Evolutionary conservation across 352 stramenopile species (phyloP).

Genomic region (Plasmopara viticola): DNA sequence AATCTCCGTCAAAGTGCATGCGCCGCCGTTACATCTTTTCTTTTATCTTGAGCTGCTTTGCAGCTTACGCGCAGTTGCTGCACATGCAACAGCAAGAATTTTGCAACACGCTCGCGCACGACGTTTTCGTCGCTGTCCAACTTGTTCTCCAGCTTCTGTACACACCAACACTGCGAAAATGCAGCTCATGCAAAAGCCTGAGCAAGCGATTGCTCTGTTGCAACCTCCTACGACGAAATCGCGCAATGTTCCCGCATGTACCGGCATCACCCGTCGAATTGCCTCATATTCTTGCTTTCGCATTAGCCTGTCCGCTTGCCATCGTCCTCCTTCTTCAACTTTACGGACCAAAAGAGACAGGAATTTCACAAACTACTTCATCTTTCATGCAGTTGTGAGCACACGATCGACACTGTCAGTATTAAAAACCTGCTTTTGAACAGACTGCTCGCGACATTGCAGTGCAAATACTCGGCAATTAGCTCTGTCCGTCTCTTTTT

Average conservation of each 20-base stretch:
- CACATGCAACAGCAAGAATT: constrained; percentile 74
- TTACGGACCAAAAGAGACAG: constrained; percentile 88
- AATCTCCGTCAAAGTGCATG: constrained; percentile 49
- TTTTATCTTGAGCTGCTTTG: constrained; percentile 52
- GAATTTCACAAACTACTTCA: constrained; percentile 81
- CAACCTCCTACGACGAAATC: constrained; percentile 60
- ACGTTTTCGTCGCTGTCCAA: constrained; percentile 50
- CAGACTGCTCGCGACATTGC: constrained; percentile 13
- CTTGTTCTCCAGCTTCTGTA: constrained; percentile 38
- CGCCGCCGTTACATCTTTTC: constrained; percentile 67
- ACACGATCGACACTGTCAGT: constrained; percentile 41
- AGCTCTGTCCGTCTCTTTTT: constrained; percentile 83
- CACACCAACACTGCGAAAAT: constrained; percentile 42
- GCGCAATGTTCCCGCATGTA: constrained; percentile 71
- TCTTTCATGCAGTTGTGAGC: constrained; percentile 72
- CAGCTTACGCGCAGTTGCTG: constrained; percentile 53
- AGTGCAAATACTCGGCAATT: constrained; percentile 41
- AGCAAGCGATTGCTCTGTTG: constrained; percentile 38
- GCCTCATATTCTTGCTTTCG: constrained; percentile 78
- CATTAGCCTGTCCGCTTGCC: constrained; percentile 82
- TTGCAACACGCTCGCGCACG: constrained; percentile 74
- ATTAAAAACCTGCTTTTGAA: constrained; percentile 9
- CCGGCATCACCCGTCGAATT: constrained; percentile 60
- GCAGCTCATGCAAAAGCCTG: constrained; percentile 47
- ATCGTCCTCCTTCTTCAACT: constrained; percentile 78